These are phyloP conservation scores for Cercospora canescens DNA, from an alignment of 2,329 filamentous ascomycete species.

Conservation along the genomic window DNA sequence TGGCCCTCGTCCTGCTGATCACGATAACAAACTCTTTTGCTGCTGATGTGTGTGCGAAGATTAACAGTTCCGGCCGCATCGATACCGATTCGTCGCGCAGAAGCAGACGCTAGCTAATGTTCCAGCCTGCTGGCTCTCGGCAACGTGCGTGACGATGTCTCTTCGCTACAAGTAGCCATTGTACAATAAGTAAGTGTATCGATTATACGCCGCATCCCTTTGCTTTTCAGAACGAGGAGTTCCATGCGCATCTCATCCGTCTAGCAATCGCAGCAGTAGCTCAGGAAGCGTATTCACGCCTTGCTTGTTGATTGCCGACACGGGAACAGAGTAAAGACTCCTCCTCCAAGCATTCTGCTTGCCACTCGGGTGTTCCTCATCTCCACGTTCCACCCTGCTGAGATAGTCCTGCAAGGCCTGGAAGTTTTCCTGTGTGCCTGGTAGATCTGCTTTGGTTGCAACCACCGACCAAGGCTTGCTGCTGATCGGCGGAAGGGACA, in stretches of 20 bases:
- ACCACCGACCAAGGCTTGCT: conserved; percentile 96
- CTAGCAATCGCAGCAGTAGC: conserved; percentile 69
- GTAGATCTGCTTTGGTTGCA: conserved; percentile 87
- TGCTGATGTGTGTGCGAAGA: not conserved
- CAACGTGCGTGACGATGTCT: not conserved
- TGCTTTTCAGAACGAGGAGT: too few relatives aligned
- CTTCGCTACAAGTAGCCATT: not conserved
- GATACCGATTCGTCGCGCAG: not conserved
- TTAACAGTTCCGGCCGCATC: not conserved
- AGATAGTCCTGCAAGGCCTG: conserved; percentile 69
- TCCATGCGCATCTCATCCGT: conserved; percentile 33
- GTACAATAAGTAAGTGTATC: too few relatives aligned
- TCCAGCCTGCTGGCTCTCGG: not conserved
- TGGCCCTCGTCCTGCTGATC: not conserved
- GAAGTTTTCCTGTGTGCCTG: conserved; percentile 78
- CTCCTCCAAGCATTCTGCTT: conserved; percentile 61
- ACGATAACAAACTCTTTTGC: conserved; percentile 3
- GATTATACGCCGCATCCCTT: too few relatives aligned
- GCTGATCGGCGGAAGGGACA: conserved; percentile 70
- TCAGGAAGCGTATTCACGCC: conserved; percentile 75
- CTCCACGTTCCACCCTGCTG: conserved; percentile 61
- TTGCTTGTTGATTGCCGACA: conserved; percentile 86
- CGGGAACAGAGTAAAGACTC: conserved; percentile 67
- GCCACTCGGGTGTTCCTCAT: conserved; percentile 71
- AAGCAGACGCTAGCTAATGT: not conserved